Conservation (phyloP, 2,329 filamentous ascomycete species). For the Pyricularia sp. region DNA sequence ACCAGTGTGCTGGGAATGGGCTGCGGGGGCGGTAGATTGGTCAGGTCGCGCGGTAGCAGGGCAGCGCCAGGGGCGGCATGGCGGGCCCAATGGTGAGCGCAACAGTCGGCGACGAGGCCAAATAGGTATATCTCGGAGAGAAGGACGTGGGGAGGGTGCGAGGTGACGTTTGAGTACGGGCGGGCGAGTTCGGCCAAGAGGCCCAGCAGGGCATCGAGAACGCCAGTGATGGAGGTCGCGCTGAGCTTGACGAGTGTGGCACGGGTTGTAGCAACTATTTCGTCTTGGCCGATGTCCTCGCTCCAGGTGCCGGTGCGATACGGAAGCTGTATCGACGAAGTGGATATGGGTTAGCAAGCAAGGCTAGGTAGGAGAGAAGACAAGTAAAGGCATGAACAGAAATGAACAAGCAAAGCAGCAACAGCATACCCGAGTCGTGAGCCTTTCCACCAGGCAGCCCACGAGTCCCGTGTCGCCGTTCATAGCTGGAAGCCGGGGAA, state of each 20-base stretch:
- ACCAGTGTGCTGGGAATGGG: conserved; percentile 42
- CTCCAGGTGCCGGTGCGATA: conserved; percentile 51
- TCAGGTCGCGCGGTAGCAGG: conserved; percentile 12
- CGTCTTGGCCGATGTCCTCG: conserved; percentile 49
- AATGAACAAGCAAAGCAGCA: conserved; percentile 7
- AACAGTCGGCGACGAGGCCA: conserved; percentile 55
- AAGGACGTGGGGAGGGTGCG: conserved; percentile 50
- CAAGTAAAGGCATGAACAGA: not conserved
- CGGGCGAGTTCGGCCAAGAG: conserved; percentile 50
- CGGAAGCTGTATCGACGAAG: conserved; percentile 37
- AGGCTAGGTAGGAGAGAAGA: not conserved
- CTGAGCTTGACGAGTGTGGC: conserved; percentile 53
- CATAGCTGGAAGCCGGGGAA: conserved; percentile 25
- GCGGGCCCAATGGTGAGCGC: conserved; percentile 45
- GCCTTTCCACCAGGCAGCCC: conserved; percentile 52
- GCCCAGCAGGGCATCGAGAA: conserved; percentile 47
- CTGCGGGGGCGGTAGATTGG: conserved; percentile 21
- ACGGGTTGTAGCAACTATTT: conserved; percentile 50
- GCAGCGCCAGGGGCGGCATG: conserved; percentile 4
- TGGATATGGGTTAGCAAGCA: not conserved
- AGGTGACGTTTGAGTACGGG: conserved; percentile 39
- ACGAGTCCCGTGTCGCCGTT: conserved; percentile 51
- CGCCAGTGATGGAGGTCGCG: conserved; percentile 38
- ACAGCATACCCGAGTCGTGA: conserved; percentile 47
- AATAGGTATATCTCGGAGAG: conserved; percentile 58